A percentile compares a stretch with the other conserved stretches of the same genome.
These are phyloP conservation scores for Xylariaceae sp. DNA, from an alignment of 2,329 filamentous ascomycete genomes.

Conservation along the genomic window DNA sequence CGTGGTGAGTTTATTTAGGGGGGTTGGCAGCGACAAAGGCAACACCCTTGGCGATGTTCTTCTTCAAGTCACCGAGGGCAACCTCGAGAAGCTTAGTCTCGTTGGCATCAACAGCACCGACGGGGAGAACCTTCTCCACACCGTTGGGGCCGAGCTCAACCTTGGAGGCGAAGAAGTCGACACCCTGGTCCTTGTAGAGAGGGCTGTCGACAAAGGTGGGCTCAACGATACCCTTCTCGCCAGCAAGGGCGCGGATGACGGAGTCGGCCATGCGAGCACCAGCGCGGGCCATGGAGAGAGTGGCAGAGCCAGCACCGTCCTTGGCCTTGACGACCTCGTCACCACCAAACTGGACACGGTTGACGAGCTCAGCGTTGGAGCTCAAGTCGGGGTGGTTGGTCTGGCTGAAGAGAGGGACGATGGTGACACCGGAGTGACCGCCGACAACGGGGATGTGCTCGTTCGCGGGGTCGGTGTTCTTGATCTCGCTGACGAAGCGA, in stretches of 20 bases:
- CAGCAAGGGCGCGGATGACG: constrained; percentile 84
- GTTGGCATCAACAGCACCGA: constrained; percentile 76
- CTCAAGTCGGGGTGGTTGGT: constrained; percentile 78
- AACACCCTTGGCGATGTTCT: constrained; percentile 92
- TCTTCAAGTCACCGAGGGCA: constrained; percentile 76
- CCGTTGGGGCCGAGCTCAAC: constrained; percentile 95
- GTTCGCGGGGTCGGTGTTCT: constrained; percentile 80
- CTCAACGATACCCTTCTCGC: constrained; percentile 92
- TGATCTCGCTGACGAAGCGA: constrained; percentile 94
- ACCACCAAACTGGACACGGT: constrained; percentile 97
- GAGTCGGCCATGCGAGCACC: constrained; percentile 81
- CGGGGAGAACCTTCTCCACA: constrained; percentile 84
- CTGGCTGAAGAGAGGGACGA: constrained; percentile 96
- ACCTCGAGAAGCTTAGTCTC: constrained; percentile 89
- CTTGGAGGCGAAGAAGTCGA: constrained; percentile 93
- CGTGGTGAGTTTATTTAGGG: constrained; percentile 44
- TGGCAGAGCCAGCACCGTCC: constrained; percentile 94
- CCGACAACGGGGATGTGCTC: constrained; percentile 96
- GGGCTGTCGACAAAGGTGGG: constrained; percentile 95
- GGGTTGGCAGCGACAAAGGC: constrained; percentile 55
- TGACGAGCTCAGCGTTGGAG: constrained; percentile 73
- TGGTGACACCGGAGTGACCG: constrained; percentile 96
- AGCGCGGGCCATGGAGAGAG: constrained; percentile 97
- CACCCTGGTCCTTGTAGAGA: constrained; percentile 96
- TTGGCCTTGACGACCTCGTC: constrained; percentile 99